Evolutionary conservation across 208 protist species (phyloP).

Genomic region (Tetramitus jugosus): DNA sequence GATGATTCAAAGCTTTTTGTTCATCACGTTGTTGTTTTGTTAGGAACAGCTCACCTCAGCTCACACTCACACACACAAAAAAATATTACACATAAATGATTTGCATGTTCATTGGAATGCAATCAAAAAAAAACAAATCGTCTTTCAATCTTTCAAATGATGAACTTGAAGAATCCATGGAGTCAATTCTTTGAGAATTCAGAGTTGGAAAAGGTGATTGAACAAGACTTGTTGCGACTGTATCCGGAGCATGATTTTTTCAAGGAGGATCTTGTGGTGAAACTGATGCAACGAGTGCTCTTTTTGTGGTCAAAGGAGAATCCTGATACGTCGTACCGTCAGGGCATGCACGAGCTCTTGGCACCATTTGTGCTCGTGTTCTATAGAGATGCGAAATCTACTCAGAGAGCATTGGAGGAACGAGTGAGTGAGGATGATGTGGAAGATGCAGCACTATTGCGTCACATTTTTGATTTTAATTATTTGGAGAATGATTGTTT

Average conservation of each 20-base stretch:
- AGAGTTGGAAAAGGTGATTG: slow-evolving; percentile 24
- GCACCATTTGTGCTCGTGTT: slow-evolving; percentile 61
- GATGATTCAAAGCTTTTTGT: too few relatives aligned
- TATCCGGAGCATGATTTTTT: slow-evolving; percentile 32
- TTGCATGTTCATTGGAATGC: too few relatives aligned
- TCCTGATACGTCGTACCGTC: slow-evolving; percentile 49
- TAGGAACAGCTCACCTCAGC: not conserved
- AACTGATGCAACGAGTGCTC: slow-evolving; percentile 9
- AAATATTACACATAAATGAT: too few relatives aligned
- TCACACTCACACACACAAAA: too few relatives aligned
- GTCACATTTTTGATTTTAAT: not conserved
- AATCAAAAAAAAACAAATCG: too few relatives aligned
- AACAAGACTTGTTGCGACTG: slow-evolving; percentile 27
- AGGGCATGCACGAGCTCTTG: slow-evolving; percentile 78
- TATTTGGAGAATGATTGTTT: slow-evolving; percentile 5
- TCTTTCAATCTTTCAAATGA: too few relatives aligned
- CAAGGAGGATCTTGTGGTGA: slow-evolving; percentile 11
- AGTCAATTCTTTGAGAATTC: slow-evolving; percentile 26
- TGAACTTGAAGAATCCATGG: slow-evolving; percentile 29
- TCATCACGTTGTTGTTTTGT: too few relatives aligned
- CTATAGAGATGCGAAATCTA: slow-evolving; percentile 28
- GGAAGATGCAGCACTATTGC: not conserved
- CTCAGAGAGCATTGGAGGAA: too few relatives aligned
- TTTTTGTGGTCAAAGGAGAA: slow-evolving; percentile 29
- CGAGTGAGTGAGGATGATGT: not conserved